phyloP scores from a whole-genome alignment of 495 filamentous ascomycete genomes.

The Chaetomidium leptoderma region DNA sequence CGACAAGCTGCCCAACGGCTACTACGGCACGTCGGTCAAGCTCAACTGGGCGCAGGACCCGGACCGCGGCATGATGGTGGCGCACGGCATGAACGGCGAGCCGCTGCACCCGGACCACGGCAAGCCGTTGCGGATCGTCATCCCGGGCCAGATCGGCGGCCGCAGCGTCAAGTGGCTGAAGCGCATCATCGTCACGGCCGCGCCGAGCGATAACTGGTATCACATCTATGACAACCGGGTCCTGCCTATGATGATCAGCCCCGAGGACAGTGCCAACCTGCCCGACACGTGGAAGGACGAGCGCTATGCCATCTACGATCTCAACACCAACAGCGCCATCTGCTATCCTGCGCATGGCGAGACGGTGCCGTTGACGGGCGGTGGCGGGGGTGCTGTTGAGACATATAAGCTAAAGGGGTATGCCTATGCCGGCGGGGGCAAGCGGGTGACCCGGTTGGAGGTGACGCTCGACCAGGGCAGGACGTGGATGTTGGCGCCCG shows the following conservation, averaged over 20 bases:
- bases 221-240: slow-evolving; percentile 95
- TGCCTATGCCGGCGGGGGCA: slow-evolving; percentile 87
- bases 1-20: slow-evolving; percentile 83
- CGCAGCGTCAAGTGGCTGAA: slow-evolving; percentile 95
- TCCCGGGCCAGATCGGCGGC: slow-evolving; percentile 92
- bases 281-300: slow-evolving; percentile 86
- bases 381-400: slow-evolving; percentile 31
- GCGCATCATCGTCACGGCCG: slow-evolving; percentile 69
- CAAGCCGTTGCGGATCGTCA: slow-evolving; percentile 74
- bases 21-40: slow-evolving; percentile 86
- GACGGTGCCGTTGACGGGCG: slow-evolving; percentile 47
- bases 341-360: slow-evolving; percentile 83
- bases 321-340: slow-evolving; percentile 81
- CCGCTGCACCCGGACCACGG: slow-evolving; percentile 81
- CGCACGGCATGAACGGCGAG: slow-evolving; percentile 92
- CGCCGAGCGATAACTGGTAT: slow-evolving; percentile 92
- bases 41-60: slow-evolving; percentile 85
- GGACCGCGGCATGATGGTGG: slow-evolving; percentile 82
- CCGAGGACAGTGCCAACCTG: slow-evolving; percentile 72
- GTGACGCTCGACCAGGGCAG: slow-evolving; percentile 80
- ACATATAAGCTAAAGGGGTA: slow-evolving; percentile 73
- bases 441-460: slow-evolving; percentile 77
- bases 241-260: slow-evolving; percentile 80
- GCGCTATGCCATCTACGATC: slow-evolving; percentile 89
- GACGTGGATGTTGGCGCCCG: slow-evolving; percentile 74